Base-by-base conservation (phyloP, 2,329 filamentous ascomycete species). In the Neofusicoccum cordaticola region DNA sequence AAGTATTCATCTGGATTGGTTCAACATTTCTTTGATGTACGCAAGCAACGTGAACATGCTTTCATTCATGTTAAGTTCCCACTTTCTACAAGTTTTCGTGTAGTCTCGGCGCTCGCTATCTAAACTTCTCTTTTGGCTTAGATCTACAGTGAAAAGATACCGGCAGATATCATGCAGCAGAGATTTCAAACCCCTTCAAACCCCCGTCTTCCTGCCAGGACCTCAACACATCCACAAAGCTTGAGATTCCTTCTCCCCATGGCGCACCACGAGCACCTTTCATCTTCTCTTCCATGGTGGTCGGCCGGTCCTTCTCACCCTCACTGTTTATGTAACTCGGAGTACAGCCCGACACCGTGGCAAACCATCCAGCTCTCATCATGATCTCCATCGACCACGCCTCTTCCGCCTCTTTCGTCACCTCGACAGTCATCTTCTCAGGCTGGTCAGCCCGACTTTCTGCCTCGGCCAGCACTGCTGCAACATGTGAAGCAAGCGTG, bases 311-410 rank as follows among this genome's bases (percentile, higher is more conserved):
- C 1, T 11, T 51, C 12, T 15, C 19, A 12, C 19, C 42, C 19
- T 63, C 27, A 15, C 39, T 17, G 19, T 58, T 50, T 27, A 34
- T 47, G 12, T 66, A 57, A n/a, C 62, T 34, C 15, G 50, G 62
- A 7, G 62, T 64, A 17, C 50, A 64, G 3, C 8, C 17, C 3
- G 11, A 41, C 4, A 47, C 39, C 17, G 42, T 31, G 1, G 50
- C 62, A 13, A 64, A 41, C 37, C 39, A 53, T 1, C 39, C 50
- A 9, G 62, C 62, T 11, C 50, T 41, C 19, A 42, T 57, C 39
- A 39, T 27, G 13, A 47, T 22, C 19, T 57, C 34, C 17, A 11
- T 35, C n/a, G 50, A 31, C 37, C 37, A 64, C 2, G 34, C 50
- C 8, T 56, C 41, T 27, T 47, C 62, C 1, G 50, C 50, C 19